Percentiles rank a stretch among this genome's conserved stretches.
These are phyloP conservation scores for Citrus hindsii DNA, from an alignment of 345 rosid genomes.

Conservation along the genomic window DNA sequence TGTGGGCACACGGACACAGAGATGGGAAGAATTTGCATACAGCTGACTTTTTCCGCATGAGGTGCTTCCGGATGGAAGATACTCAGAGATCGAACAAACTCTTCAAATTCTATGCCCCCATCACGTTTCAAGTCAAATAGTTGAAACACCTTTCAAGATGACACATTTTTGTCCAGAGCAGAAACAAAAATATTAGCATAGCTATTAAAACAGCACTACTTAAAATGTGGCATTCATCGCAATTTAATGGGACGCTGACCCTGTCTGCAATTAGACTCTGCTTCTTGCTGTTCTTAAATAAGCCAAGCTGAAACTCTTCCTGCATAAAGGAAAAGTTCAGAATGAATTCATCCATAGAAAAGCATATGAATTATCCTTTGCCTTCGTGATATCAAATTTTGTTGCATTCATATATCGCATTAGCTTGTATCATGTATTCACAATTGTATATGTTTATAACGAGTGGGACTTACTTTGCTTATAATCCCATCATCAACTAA, in stretches of 20 bases:
- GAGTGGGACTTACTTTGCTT: constrained; percentile 46
- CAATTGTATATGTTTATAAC: background rate
- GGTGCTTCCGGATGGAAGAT: constrained; percentile 71
- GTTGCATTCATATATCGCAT: background rate
- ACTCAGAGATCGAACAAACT: constrained; percentile 64
- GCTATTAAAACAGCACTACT: background rate
- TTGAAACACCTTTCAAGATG: constrained; percentile 44
- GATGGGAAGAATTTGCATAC: constrained; percentile 32
- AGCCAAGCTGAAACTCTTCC: constrained; percentile 75
- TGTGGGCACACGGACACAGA: background rate
- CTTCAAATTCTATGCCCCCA: constrained; percentile 63
- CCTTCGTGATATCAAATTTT: background rate
- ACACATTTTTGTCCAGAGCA: background rate
- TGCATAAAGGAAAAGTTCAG: constrained; percentile 13
- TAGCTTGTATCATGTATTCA: background rate
- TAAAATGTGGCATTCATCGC: too few relatives aligned
- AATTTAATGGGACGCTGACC: constrained; percentile 14
- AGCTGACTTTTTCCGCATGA: constrained; percentile 44
- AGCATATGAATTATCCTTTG: background rate
- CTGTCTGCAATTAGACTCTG: constrained; percentile 46
- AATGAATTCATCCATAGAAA: background rate
- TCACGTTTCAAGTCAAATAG: constrained; percentile 61
- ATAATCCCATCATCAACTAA: constrained; percentile 52
- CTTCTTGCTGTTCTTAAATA: constrained; percentile 51
- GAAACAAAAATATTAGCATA: background rate